A percentile compares a stretch with the other conserved stretches of the same genome.
Evolutionary conservation across 352 stramenopile genomes (phyloP).

Genomic region (Globisporangium alternatum): DNA sequence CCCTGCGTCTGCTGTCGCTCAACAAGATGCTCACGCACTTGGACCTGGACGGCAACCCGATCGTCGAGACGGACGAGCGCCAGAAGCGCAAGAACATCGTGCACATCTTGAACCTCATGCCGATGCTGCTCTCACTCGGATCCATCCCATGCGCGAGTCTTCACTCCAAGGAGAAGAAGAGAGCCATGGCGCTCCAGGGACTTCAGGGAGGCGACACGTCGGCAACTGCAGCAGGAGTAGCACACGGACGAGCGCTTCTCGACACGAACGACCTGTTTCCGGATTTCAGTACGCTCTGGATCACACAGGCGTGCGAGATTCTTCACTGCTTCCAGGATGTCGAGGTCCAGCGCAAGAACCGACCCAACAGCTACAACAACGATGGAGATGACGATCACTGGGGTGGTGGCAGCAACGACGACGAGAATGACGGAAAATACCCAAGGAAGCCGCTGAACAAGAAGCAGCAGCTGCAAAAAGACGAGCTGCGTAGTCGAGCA

Average conservation of each 20-base stretch:
- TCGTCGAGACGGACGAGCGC: conserved; percentile 62
- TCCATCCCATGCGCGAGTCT: conserved; percentile 45
- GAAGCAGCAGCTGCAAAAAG: conserved; percentile 60
- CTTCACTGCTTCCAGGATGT: conserved; percentile 53
- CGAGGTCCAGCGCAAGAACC: conserved; percentile 7
- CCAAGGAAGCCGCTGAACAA: conserved; percentile 38
- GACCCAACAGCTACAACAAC: conserved; percentile 16
- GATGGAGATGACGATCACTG: conserved; percentile 22
- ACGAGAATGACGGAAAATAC: conserved; percentile 13
- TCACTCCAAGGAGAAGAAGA: conserved; percentile 61
- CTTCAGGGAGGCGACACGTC: conserved; percentile 2
- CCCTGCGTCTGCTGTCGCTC: conserved; percentile 64
- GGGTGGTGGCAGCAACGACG: conserved; percentile 17
- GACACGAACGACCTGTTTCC: conserved; percentile 38
- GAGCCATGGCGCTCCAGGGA: conserved; percentile 12
- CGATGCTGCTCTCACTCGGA: conserved; percentile 55
- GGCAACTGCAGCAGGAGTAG: not conserved
- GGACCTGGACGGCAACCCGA: conserved; percentile 70
- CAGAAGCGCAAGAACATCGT: conserved; percentile 67
- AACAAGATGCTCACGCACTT: conserved; percentile 71
- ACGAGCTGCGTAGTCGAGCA: conserved; percentile 64
- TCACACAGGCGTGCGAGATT: conserved; percentile 50
- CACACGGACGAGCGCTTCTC: conserved; percentile 37
- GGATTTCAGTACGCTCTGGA: conserved; percentile 38
- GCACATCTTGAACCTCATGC: conserved; percentile 78